Evolutionary conservation across 2,329 filamentous ascomycete genomes (phyloP), one percentile per base, ranked within the genome.

Genomic region (Ophiostoma triangulosporum): DNA sequence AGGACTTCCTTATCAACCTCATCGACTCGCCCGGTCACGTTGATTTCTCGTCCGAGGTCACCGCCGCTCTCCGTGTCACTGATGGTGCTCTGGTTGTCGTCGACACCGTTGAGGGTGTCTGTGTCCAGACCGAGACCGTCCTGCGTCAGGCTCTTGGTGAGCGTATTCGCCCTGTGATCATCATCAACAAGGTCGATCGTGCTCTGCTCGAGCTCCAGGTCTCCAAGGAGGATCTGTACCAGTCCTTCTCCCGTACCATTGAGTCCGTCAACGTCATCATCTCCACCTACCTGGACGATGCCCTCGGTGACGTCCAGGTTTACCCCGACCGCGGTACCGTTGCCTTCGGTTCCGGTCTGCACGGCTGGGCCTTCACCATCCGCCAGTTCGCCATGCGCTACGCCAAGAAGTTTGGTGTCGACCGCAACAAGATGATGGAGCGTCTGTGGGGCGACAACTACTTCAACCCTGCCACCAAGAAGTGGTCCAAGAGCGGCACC

Each of bases 151-250:
- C 93, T 73, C 88, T 98, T 65, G 87, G 88, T 83, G 93, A 98
- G 84, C 91, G 93, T 78, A 98, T 98, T 76, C 97, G 97, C 86
- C 93, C 93, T 68, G 91, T 98, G 68, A 83, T 96, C 71, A 86
- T 96, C 75, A 96, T 98, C 83, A 98, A 98, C 89, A 98, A 98
- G 86, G 93, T 98, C 74, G 93, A 98, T 72, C 91, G 93, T 77
- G 90, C 93, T 75, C 88, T 98, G 69, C 89, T 98, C 71, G 93
- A 98, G 78, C 84, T 98, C 61, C 93, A 98, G 80, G 84, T 96
- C 69, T 84, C 82, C 75, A 96, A 97, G 84, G 93, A 98, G 78
- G 93, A 98, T 70, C 78, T 98, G 64, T 98, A 95, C 84, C 91
- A 97, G 81, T 95, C 91, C 71, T 98, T 98, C 86, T 90, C 88